A percentile compares a stretch with the other conserved stretches of the same genome.
These are phyloP conservation scores for Prunus mume DNA, from an alignment of 306 rosid species.

Conservation along the genomic window DNA sequence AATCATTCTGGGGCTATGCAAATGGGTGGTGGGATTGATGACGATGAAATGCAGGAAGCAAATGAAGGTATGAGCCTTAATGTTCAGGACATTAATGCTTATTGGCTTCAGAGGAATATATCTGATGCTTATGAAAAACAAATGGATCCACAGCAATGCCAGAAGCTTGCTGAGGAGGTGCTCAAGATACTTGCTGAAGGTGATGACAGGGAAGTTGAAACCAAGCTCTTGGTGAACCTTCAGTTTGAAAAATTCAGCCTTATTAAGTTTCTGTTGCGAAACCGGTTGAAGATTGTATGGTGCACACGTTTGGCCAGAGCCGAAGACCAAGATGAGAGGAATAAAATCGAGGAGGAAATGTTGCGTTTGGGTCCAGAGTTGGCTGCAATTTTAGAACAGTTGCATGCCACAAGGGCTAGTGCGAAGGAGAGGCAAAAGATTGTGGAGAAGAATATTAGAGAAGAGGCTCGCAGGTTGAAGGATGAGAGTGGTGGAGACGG, in stretches of 20 bases:
- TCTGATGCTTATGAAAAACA: constrained; percentile 83
- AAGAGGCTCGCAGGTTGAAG: constrained; percentile 85
- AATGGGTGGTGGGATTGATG: constrained; percentile 91
- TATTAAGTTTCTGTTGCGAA: constrained; percentile 64
- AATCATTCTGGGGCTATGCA: constrained; percentile 74
- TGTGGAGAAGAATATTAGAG: constrained; percentile 86
- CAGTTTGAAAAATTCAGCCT: constrained; percentile 74
- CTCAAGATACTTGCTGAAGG: constrained; percentile 79
- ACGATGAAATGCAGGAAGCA: constrained; percentile 79
- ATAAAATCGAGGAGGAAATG: constrained; percentile 89
- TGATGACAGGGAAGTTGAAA: constrained; percentile 76
- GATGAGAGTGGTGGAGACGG: constrained; percentile 74
- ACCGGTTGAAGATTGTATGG: constrained; percentile 85
- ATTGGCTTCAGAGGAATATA: constrained; percentile 97
- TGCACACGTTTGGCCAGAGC: constrained; percentile 90
- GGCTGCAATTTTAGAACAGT: constrained; percentile 82
- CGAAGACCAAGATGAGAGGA: constrained; percentile 75
- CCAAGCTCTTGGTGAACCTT: constrained; percentile 58
- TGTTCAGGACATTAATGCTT: constrained; percentile 95
- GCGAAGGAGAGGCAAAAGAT: constrained; percentile 92
- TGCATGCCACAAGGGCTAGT: constrained; percentile 80
- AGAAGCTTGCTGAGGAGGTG: constrained; percentile 84
- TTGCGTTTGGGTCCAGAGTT: constrained; percentile 59
- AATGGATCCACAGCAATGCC: constrained; percentile 90
- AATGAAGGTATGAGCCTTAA: constrained; percentile 80